phyloP scores from a whole-genome alignment of 1,284 basidiomycete genomes.

The Gymnopus androsaceus region DNA sequence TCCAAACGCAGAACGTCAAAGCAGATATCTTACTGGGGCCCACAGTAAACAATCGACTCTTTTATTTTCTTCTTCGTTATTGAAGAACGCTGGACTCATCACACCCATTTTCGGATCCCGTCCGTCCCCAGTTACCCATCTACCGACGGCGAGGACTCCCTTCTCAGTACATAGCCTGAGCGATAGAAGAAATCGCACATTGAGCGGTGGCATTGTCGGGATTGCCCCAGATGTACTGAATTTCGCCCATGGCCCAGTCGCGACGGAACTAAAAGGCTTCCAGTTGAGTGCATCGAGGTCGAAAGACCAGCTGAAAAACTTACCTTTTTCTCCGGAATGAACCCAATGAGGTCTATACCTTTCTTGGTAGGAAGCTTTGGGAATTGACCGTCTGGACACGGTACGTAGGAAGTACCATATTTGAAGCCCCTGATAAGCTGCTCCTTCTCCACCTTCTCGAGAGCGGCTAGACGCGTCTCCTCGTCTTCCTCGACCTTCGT shows the following conservation, averaged over 20 bases:
- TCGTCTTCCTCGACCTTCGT: constrained; percentile 46
- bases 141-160: constrained; percentile 15
- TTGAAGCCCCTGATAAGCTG: constrained; percentile 84
- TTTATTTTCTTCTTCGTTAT: too few species aligned
- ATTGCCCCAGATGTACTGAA: constrained; percentile 87
- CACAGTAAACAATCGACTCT: constrained; percentile 81
- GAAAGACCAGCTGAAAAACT: constrained; percentile 25
- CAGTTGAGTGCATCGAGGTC: constrained; percentile 3
- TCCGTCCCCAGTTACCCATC: constrained; percentile 17
- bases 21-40: constrained; percentile 61
- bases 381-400: constrained; percentile 82
- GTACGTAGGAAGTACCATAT: constrained; percentile 88
- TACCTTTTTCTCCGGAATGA: constrained; percentile 72
- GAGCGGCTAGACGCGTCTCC: constrained; percentile 27
- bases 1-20: background rate
- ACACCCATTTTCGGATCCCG: constrained; percentile 85
- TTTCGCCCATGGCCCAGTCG: constrained; percentile 83
- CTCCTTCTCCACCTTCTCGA: constrained; percentile 69
- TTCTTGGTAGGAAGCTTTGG: constrained; percentile 69
- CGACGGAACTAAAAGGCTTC: constrained; percentile 63
- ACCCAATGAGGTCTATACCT: constrained; percentile 88
- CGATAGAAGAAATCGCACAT: constrained; percentile 83
- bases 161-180: constrained; percentile 70
- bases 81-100: constrained; percentile 61
- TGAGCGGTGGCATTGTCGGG: constrained; percentile 70